Percentiles rank a stretch among this genome's conserved stretches.
These are phyloP conservation scores for Andrographis paniculata DNA, from an alignment of 305 asterid species.

Conservation along the genomic window DNA sequence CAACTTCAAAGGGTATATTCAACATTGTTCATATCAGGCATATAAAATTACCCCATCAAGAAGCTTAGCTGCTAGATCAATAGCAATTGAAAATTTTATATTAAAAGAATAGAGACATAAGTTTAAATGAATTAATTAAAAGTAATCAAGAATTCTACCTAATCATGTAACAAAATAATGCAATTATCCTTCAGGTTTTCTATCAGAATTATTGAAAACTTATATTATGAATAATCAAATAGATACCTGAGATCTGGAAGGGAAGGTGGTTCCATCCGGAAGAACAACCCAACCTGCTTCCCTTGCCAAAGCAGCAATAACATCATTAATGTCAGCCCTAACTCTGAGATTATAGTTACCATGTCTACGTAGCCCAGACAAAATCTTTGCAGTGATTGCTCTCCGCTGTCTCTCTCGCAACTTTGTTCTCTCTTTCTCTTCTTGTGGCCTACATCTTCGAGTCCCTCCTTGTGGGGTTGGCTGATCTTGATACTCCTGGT, in stretches of 20 bases:
- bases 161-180: not conserved
- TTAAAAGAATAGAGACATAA: no score
- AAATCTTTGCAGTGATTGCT: conserved; percentile 94
- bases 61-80: no score
- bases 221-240: not conserved
- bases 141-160: no score
- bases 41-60: no score
- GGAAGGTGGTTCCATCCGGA: conserved; percentile 97
- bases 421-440: conserved; percentile 98
- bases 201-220: not conserved
- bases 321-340: conserved; percentile 97
- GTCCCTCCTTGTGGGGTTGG: conserved; percentile 66
- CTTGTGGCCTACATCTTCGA: conserved; percentile 89
- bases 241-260: conserved; percentile 74
- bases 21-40: no score
- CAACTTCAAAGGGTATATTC: no score
- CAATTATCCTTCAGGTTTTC: not conserved
- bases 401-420: conserved; percentile 93
- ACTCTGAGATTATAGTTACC: conserved; percentile 98
- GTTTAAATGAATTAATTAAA: no score
- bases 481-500: conserved; percentile 68
- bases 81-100: no score
- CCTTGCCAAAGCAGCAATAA: conserved; percentile 96
- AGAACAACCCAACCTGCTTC: conserved; percentile 99
- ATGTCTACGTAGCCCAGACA: conserved; percentile 96